Base-by-base conservation (phyloP, 2,329 filamentous ascomycete genomes). In the Penicillium thymicola region DNA sequence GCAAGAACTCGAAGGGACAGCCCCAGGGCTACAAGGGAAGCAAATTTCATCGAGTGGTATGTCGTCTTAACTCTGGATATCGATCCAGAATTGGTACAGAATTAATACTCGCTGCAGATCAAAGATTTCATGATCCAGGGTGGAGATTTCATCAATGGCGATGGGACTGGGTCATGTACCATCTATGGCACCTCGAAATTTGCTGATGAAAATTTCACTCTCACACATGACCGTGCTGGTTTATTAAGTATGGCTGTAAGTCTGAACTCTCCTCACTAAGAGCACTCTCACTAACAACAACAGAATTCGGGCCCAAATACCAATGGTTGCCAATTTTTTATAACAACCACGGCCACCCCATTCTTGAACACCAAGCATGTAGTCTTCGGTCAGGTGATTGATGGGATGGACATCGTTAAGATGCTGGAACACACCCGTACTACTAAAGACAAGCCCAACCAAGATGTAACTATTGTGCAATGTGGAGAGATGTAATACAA, bases 111-210 rank as follows among this genome's bases (percentile, higher is more conserved):
- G 41, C 18, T 37, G 34, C 63, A 95, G 90, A 96, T 97, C 73
- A 90, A 89, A 76, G 89, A 90, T 68, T 97, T 97, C 78, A 97
- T 97, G 93, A 89, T 94, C 69, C 94, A 99, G 75, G 93, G 93
- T 44, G 94, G 94, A 52, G 94, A 99, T 75, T 97, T 97, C 74
- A 79, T 96, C 60, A 92, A 96, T 68, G 90, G 92, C 51, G 90
- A 97, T 74, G 94, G 94, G 50, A 95, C 90, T 0, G 94, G 94
- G 9, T 92, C 88, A 45, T 88, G 87, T 11, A 89, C 85, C 65
- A 96, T 97, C 73, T 97, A 95, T 78, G 91, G 92, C 55, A 87
- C 85, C 49, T 87, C 89, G 66, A 83, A 85, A 44, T 97, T 97
- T 70, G 85, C 87, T 5, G 94, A 99, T 70, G 94, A 99, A 78